Evolutionary conservation across 139 green algal genomes (phyloP).

Genomic region (Chlorella sp.): DNA sequence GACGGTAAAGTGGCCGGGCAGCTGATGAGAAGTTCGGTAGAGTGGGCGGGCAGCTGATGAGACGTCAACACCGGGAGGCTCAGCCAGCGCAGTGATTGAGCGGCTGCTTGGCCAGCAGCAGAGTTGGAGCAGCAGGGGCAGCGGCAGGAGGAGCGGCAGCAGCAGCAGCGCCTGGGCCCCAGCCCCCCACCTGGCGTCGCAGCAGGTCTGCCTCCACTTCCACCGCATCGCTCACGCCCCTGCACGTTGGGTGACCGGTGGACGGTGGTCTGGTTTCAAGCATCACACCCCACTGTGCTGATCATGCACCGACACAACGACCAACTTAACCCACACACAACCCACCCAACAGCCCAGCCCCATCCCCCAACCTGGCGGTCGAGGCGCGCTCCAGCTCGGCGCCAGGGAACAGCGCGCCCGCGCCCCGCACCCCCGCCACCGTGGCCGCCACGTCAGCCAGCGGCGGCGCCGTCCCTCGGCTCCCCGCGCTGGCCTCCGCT

Average conservation of each 20-base stretch:
- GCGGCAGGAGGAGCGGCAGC: background rate
- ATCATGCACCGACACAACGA: no score
- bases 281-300: no score
- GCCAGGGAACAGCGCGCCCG: conserved; percentile 21
- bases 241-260: background rate
- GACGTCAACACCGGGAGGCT: no score
- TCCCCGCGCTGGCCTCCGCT: background rate
- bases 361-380: background rate
- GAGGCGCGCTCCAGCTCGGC: background rate
- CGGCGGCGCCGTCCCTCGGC: background rate
- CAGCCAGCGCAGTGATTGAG: no score
- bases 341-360: background rate
- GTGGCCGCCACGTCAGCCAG: background rate
- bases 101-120: background rate
- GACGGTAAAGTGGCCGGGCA: background rate
- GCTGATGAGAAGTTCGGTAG: background rate
- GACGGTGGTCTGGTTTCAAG: no score
- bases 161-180: background rate
- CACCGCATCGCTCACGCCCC: background rate
- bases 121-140: no score
- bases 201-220: conserved; percentile 44
- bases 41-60: background rate
- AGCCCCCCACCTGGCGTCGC: conserved; percentile 19
- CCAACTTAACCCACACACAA: no score
- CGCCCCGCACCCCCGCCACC: conserved; percentile 7